Conservation (phyloP, 148 eudicot genomes). For the Fagopyrum tataricum region DNA sequence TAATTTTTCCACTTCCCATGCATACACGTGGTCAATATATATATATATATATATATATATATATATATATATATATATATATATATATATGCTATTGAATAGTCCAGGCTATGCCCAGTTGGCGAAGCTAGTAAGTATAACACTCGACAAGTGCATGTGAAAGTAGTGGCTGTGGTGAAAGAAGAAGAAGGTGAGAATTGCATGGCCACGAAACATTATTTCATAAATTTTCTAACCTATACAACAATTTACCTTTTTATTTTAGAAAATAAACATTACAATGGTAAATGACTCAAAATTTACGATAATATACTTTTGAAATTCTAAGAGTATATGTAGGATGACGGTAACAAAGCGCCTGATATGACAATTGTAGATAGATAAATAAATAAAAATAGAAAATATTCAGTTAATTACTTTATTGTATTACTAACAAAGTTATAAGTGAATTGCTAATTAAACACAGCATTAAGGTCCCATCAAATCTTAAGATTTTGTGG, state of each 20-base stretch:
- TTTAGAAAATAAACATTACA: not conserved
- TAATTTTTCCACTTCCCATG: not conserved
- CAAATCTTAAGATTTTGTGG: not conserved
- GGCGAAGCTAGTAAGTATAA: not conserved
- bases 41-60: no score
- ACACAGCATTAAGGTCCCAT: not conserved
- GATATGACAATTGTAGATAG: not conserved
- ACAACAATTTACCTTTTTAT: not conserved
- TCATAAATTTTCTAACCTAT: not conserved
- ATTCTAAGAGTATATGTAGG: not conserved
- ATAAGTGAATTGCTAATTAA: not conserved
- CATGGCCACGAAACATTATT: not conserved
- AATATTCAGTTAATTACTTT: not conserved
- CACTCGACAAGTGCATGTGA: constrained; percentile 8
- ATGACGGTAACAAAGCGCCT: not conserved
- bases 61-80: not conserved
- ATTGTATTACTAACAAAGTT: not conserved
- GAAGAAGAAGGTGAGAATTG: constrained; percentile 10
- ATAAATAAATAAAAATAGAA: not conserved
- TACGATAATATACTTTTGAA: not conserved
- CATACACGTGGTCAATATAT: no score
- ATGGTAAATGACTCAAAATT: not conserved
- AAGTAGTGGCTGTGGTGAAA: constrained; percentile 4
- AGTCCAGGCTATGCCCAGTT: not conserved
- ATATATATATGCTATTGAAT: not conserved